Conservation (phyloP, 2,329 filamentous ascomycete genomes). For the Calonectria crousiana region DNA sequence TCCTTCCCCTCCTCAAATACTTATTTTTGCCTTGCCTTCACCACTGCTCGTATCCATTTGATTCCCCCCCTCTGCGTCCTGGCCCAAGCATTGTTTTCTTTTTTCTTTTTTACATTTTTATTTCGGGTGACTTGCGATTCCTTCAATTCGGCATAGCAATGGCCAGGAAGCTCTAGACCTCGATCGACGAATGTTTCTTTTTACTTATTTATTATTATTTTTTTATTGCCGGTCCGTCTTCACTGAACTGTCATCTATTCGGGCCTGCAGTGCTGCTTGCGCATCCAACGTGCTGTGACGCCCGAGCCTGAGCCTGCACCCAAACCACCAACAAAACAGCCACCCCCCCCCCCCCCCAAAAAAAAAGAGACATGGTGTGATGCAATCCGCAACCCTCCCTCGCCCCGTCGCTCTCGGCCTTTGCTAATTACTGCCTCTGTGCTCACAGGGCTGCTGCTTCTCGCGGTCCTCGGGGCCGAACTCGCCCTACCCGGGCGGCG, state of each 20-base stretch:
- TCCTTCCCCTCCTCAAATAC: not conserved
- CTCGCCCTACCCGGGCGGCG: constrained; percentile 65
- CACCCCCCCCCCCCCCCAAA: not conserved
- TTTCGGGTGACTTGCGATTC: not conserved
- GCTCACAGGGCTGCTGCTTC: constrained; percentile 68
- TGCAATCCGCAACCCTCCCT: constrained; percentile 7
- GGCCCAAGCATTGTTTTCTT: not conserved
- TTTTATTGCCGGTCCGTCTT: not conserved
- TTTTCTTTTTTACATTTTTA: too few species aligned
- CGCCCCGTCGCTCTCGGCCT: not conserved
- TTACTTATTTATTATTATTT: not conserved
- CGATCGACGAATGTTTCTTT: constrained; percentile 12
- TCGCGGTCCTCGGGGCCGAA: constrained; percentile 65
- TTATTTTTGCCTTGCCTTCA: not conserved
- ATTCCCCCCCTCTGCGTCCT: not conserved
- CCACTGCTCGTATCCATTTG: not conserved
- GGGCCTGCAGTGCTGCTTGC: not conserved
- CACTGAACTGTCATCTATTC: not conserved
- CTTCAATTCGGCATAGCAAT: constrained; percentile 7
- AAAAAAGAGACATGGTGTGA: constrained; percentile 35
- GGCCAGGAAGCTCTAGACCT: constrained; percentile 14
- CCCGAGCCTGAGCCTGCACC: not conserved
- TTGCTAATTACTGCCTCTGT: constrained; percentile 33
- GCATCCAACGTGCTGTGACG: not conserved
- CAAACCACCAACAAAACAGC: constrained; percentile 22